Evolutionary conservation across 352 stramenopile species (phyloP).

Genomic region (Globisporangium irregulare): DNA sequence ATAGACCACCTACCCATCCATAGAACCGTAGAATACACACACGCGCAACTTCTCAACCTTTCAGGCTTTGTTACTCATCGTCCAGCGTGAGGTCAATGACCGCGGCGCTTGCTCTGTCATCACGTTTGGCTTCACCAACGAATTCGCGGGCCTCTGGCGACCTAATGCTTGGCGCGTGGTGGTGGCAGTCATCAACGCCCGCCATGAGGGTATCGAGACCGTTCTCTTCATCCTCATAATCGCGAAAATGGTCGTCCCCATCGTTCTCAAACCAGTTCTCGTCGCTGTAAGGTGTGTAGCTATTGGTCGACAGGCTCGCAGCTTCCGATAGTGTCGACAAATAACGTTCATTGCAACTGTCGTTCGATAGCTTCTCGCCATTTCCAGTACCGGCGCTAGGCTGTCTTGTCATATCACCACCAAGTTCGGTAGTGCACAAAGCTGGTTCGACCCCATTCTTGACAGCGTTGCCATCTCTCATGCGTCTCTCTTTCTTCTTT

Average conservation of each 20-base stretch:
- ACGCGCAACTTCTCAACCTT: background rate
- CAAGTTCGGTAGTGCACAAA: background rate
- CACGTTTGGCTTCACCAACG: background rate
- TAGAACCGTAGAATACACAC: background rate
- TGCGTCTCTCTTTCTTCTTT: background rate
- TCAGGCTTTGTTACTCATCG: background rate
- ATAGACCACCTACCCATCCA: background rate
- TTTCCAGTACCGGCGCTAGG: background rate
- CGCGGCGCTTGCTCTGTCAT: background rate
- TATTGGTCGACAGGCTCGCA: background rate
- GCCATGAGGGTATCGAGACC: background rate
- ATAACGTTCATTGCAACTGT: background rate
- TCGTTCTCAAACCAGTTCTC: slow-evolving; percentile 37
- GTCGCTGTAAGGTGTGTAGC: slow-evolving; percentile 17
- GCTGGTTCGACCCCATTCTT: background rate
- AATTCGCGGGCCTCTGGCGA: background rate
- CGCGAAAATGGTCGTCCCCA: background rate
- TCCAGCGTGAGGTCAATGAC: slow-evolving; percentile 23
- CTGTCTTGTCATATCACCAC: background rate
- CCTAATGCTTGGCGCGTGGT: background rate
- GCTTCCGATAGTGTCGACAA: background rate
- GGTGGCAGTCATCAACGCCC: background rate
- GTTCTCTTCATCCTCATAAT: background rate
- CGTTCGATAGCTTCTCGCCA: background rate
- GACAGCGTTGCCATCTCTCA: background rate